Base-by-base conservation (phyloP, 2,329 filamentous ascomycete genomes). In the Penicillium sumatraense region DNA sequence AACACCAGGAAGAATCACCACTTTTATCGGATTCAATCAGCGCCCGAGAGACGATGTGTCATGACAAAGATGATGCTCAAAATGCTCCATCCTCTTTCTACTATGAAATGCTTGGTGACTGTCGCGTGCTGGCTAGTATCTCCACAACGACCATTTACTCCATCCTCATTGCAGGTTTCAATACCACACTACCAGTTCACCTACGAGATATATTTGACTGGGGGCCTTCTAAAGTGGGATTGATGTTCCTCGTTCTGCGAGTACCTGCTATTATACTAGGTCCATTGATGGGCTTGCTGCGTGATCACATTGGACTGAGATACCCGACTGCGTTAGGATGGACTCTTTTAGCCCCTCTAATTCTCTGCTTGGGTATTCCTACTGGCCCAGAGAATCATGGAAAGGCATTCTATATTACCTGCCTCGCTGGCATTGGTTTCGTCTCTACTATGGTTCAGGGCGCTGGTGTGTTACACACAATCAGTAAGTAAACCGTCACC, bases 241-340 rank as follows among this genome's bases (percentile, higher is more conserved):
- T 86, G 11, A 69, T 85, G 16, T 86, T 87, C 62, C 73, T 86
- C 5, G 72, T 79, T 2, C 63, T 89, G 20, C 81, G 87, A 36
- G 69, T 87, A 7, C 87, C 87, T 0, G 46, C 50, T 9, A 80
- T 81, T 11, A 83, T 89, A 61, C 58, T 83, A 1, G 81, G 83
- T 0, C 87, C 88, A 0, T 23, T 85, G 0, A 79, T 86, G 1
- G 86, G 83, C n/a, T 75, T 72, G 71, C 64, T 79, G 11, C 66
- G 66, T 11, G 66, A 69, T 46, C 56, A 54, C 8, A 29, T 61
- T 2, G 67, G 66, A 6, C 49, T 61, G 2, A 60, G 62, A 10
- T 47, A 42, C 4, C 56, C 64, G 2, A 64, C 62, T 3, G 58
- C 60, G 5, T 13, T 65, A 5, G 67, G 68, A 0, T 70, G 61